Conservation (phyloP, 768 basidiomycete genomes). For the Boletus reticulatus region DNA sequence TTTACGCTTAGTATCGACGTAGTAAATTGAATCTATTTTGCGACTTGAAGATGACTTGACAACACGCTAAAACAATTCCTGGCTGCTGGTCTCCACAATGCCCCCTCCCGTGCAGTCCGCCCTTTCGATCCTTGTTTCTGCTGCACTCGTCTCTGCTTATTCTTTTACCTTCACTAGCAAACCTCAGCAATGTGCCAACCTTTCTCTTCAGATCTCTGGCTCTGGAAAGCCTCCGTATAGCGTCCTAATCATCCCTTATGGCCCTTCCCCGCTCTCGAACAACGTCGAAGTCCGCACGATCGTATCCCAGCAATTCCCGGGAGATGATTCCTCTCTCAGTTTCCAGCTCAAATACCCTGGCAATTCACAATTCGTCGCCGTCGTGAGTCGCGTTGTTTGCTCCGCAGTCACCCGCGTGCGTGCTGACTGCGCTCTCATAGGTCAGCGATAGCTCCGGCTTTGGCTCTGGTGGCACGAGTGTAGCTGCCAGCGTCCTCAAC, state of each 20-base stretch:
- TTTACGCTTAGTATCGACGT: too few relatives aligned
- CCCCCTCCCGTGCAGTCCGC: too few relatives aligned
- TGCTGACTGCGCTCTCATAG: conserved; percentile 29
- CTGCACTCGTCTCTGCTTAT: conserved; percentile 36
- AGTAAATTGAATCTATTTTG: too few relatives aligned
- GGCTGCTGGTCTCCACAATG: too few relatives aligned
- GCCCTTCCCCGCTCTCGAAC: conserved; percentile 57
- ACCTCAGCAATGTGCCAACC: conserved; percentile 65
- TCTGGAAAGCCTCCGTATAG: conserved; percentile 66
- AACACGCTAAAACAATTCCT: too few relatives aligned
- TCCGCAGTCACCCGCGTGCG: not conserved
- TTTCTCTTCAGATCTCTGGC: conserved; percentile 59
- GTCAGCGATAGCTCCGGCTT: conserved; percentile 61
- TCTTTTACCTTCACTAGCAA: conserved; percentile 42
- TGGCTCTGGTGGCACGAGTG: conserved; percentile 74
- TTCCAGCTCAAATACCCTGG: conserved; percentile 65
- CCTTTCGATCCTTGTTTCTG: conserved; percentile 19
- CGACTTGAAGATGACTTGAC: too few relatives aligned
- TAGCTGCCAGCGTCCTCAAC: conserved; percentile 51
- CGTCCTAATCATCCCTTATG: conserved; percentile 65
- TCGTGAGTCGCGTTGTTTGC: conserved; percentile 47
- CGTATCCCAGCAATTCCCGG: conserved; percentile 51
- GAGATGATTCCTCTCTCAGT: conserved; percentile 35
- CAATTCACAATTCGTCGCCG: conserved; percentile 71
- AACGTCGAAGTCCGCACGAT: conserved; percentile 64